Evolutionary conservation across 257 asterid species (phyloP).

Genomic region (Ocimum tenuiflorum): DNA sequence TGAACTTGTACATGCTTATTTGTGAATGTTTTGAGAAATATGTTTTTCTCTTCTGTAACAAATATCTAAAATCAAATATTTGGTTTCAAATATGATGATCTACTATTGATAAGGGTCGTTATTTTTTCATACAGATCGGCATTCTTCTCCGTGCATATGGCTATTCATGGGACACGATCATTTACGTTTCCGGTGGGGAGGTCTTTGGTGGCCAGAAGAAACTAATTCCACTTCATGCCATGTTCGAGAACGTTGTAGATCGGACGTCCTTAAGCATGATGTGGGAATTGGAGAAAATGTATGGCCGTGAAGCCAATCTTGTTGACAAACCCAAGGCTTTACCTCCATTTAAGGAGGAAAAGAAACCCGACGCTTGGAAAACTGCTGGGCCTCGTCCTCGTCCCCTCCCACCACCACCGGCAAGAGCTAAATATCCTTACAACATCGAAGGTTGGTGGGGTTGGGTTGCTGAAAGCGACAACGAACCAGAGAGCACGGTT

Average conservation of each 20-base stretch:
- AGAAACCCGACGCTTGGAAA: slow-evolving; percentile 48
- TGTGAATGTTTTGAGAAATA: no score
- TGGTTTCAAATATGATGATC: neutral
- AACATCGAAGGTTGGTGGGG: slow-evolving; percentile 99
- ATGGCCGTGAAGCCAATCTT: slow-evolving; percentile 81
- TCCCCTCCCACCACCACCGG: slow-evolving; percentile 94
- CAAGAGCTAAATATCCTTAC: slow-evolving; percentile 70
- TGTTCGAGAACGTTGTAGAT: slow-evolving; percentile 90
- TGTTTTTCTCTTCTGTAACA: neutral
- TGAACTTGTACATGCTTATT: no score
- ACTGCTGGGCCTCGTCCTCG: slow-evolving; percentile 75
- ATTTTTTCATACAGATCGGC: slow-evolving; percentile 54
- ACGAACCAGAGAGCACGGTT: slow-evolving; percentile 90
- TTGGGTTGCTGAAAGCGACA: slow-evolving; percentile 98
- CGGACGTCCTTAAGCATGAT: slow-evolving; percentile 74
- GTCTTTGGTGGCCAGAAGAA: slow-evolving; percentile 95
- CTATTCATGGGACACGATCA: slow-evolving; percentile 74
- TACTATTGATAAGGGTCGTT: neutral
- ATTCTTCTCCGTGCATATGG: slow-evolving; percentile 92
- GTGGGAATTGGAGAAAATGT: slow-evolving; percentile 63
- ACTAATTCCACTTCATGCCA: slow-evolving; percentile 83
- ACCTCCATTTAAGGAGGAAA: slow-evolving; percentile 46
- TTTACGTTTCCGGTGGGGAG: slow-evolving; percentile 87
- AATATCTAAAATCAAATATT: no score
- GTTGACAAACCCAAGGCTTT: slow-evolving; percentile 37